Percentiles rank a stretch among this genome's conserved stretches.
Evolutionary conservation across 2,329 filamentous ascomycete genomes (phyloP).

Genomic region (Talaromyces sp.): DNA sequence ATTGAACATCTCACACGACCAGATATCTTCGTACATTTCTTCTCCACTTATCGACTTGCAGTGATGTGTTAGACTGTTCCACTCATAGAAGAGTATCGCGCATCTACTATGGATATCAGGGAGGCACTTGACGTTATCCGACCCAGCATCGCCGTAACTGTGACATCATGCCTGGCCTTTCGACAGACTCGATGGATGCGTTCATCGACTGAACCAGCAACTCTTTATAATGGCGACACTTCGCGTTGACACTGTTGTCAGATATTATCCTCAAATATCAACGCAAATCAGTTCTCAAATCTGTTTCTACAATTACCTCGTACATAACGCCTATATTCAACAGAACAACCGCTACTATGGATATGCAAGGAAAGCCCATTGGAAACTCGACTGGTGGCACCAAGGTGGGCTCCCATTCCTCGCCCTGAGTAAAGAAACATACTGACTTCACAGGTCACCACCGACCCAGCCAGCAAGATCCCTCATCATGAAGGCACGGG

Average conservation of each 20-base stretch:
- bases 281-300: neutral
- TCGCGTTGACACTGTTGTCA: slow-evolving; percentile 12
- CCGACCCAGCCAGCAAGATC: slow-evolving; percentile 46
- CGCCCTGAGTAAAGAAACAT: neutral
- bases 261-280: neutral
- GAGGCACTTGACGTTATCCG: slow-evolving; percentile 17
- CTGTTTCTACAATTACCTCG: neutral
- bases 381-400: slow-evolving; percentile 31
- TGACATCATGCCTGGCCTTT: slow-evolving; percentile 29
- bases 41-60: neutral
- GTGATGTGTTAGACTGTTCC: neutral
- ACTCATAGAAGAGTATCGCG: neutral
- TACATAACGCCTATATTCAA: neutral
- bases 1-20: neutral
- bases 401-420: slow-evolving; percentile 28
- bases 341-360: slow-evolving; percentile 27
- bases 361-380: slow-evolving; percentile 40
- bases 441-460: slow-evolving; percentile 34
- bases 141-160: slow-evolving; percentile 26
- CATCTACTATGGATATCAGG: neutral
- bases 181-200: neutral
- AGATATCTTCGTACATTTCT: neutral
- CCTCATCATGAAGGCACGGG: slow-evolving; percentile 63
- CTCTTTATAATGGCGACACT: slow-evolving; percentile 23
- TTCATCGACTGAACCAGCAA: neutral